Base-by-base conservation (phyloP, 139 green algal species). In the Raphidocelis subcapitata region DNA sequence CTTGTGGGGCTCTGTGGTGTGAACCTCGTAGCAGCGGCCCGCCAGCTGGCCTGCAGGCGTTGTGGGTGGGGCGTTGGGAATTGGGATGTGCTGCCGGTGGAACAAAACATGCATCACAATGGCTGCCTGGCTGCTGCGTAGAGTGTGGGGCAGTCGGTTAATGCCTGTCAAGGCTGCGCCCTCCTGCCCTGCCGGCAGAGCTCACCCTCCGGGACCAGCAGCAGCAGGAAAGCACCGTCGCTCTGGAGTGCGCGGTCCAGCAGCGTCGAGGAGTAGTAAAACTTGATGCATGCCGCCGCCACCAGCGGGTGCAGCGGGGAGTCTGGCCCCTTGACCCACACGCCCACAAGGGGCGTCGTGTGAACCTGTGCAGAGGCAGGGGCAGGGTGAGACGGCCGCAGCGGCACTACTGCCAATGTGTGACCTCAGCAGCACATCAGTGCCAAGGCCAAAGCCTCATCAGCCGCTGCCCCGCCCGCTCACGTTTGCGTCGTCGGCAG, bases 301-400 rank as follows among this genome's bases (percentile, higher is more conserved):
- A 81, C 73, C 55, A 74, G 23, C 0, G 83, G 76, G 70, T 88
- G 77, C 18, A 72, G 37, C 5, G 62, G 21, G 1, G n/a, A 65
- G 26, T 24, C 31, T 0, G 64, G 73, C 35, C 76, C 79, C n/a
- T 68, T 75, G 26, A 88, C 64, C 83, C 83, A 88, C 36, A 85
- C 79, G 10, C 83, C 83, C 41, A 88, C 79, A 37, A 88, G 59
- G 0, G 83, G 83, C 49, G 79, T 70, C n/a, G 65, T 81, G 76
- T 81, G 85, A 36, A 85, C 69, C 79, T 88, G n/a, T n/a, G 82
- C n/a, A 32, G 56, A 8, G 21, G 47, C 33, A 37, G 44, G 41
- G 65, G 23, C 31, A 65, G n/a, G 59, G n/a, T 8, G 23, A 14
- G 31, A 35, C 55, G 15, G 55, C 55, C 55, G 31, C 55, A 46